Conservation (phyloP, 2,329 filamentous ascomycete genomes). For the Alternaria gaisen region DNA sequence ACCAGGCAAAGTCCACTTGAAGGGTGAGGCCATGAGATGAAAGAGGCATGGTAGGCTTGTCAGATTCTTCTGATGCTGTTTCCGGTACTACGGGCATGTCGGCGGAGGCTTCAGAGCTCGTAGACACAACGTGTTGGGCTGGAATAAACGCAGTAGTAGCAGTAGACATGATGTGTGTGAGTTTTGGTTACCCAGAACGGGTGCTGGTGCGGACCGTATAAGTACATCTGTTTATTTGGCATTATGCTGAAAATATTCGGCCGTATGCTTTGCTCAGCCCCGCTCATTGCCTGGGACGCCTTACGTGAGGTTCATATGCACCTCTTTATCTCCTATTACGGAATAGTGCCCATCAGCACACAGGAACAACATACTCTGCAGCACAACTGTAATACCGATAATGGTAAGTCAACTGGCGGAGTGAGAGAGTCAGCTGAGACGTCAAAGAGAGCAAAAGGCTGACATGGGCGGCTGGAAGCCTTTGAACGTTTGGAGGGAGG, state of each 20-base stretch:
- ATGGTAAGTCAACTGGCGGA: neutral
- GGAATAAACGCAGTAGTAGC: neutral
- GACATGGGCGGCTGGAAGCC: neutral
- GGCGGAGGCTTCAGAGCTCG: neutral
- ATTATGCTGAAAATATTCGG: neutral
- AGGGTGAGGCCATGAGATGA: constrained; percentile 18
- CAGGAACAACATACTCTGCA: neutral
- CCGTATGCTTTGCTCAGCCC: constrained; percentile 5
- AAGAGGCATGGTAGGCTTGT: neutral
- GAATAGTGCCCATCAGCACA: neutral
- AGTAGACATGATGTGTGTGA: neutral
- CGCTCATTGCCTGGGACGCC: constrained; percentile 2
- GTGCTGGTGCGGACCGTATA: neutral
- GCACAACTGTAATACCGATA: neutral
- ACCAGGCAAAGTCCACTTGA: constrained; percentile 31
- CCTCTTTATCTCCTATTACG: neutral
- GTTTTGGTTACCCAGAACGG: neutral
- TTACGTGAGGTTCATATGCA: neutral
- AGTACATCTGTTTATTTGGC: neutral
- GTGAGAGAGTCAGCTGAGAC: neutral
- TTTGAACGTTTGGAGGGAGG: neutral
- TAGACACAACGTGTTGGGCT: neutral
- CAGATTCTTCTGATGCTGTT: neutral
- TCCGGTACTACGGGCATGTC: neutral
- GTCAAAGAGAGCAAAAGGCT: neutral